Evolutionary conservation across 805 yeast species (phyloP), one percentile per base, ranked within the genome.

Genomic region (Ogataea pini): DNA sequence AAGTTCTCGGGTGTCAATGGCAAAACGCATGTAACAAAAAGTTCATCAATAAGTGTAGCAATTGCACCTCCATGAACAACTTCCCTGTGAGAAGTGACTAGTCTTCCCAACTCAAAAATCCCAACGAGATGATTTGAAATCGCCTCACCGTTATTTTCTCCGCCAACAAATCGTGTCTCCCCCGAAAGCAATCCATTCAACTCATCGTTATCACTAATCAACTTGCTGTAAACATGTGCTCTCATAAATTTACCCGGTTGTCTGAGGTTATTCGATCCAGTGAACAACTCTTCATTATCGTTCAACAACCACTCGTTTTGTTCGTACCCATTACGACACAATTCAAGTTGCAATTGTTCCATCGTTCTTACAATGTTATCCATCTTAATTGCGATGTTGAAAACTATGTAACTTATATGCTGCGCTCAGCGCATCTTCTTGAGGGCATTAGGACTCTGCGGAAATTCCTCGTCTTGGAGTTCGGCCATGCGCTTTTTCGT

Each of bases 11-110:
- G 78, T 17, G 79, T 68, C 16, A 67, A 53, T 3, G 81, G 74
- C 51, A 79, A 71, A 14, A 77, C 81, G 41, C 77, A 75, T n/a
- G 71, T 58, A 48, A 80, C 77, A 44, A 78, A 67, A 2, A 75
- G 78, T 57, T 78, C 83, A 55, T 79, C 83, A 9, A 79, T 59
- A 7, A 79, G 63, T 3, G 82, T 77, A 3, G 81, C 72, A n/a
- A 77, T 64, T 14, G 78, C 68, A 1, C 83, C 83, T 45, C 79
- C 79, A 56, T 79, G 83, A 34, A 79, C 68, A 40, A 74, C 69
- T 37, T 79, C 79, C 46, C 73, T 77, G 47, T 75, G 76, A 32
- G 79, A 74, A 1, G 76, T 64, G 37, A 79, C 55, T 47, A 69
- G 60, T 13, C 65, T 64, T 4, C 83, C 83, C 24, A 78, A 56